Evolutionary conservation across 352 stramenopile species (phyloP).

Genomic region (Globisporangium polare): DNA sequence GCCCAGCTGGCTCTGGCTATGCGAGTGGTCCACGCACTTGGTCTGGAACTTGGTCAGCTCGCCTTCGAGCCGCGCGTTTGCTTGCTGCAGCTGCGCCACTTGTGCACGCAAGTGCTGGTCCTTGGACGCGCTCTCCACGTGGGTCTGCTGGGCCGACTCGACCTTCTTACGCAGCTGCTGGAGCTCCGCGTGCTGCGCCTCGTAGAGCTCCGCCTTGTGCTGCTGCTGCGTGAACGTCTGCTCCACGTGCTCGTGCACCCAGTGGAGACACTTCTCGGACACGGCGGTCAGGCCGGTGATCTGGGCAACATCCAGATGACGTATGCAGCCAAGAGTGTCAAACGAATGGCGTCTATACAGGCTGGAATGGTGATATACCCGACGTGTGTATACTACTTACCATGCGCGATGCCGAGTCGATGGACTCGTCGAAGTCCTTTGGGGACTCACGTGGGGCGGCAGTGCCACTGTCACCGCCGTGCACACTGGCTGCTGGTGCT

Average conservation of each 20-base stretch:
- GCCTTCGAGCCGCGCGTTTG: slow-evolving; percentile 21
- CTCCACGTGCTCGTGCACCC: slow-evolving; percentile 47
- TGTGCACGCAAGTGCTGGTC: slow-evolving; percentile 12
- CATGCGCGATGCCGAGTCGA: slow-evolving; percentile 10
- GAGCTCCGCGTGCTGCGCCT: slow-evolving; percentile 46
- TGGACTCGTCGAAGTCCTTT: not conserved
- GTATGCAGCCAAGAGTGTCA: not conserved
- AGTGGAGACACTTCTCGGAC: slow-evolving; percentile 47
- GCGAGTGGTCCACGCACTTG: slow-evolving; percentile 18
- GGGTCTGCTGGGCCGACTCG: slow-evolving; percentile 22
- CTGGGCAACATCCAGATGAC: slow-evolving; percentile 15
- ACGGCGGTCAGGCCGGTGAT: slow-evolving; percentile 39
- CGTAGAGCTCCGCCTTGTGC: slow-evolving; percentile 37
- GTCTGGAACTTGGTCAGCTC: slow-evolving; percentile 15
- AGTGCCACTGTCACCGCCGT: not conserved
- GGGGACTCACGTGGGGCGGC: not conserved
- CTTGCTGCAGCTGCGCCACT: slow-evolving; percentile 9
- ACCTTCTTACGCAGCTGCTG: slow-evolving; percentile 15
- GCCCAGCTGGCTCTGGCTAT: slow-evolving; percentile 30
- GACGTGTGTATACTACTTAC: not conserved
- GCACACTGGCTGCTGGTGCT: not conserved
- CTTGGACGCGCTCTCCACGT: slow-evolving; percentile 10
- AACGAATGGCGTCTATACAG: too few species aligned
- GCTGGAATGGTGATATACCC: too few species aligned
- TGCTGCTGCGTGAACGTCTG: slow-evolving; percentile 45